Base-by-base conservation (phyloP, 2,329 filamentous ascomycete species). In the Emericellopsis atlantica region DNA sequence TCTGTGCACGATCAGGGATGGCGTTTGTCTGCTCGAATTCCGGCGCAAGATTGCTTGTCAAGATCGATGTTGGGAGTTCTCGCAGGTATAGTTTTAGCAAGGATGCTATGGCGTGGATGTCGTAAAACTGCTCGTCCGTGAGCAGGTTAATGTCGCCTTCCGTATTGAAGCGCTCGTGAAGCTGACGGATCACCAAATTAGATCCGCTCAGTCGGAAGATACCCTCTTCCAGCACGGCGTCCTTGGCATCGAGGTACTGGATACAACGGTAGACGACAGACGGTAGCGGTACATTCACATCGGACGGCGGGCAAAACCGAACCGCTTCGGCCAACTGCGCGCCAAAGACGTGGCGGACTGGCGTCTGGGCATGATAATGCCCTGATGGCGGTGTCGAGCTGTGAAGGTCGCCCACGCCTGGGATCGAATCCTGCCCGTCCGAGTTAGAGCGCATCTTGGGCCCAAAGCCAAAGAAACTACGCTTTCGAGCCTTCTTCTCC, bases 201-300 rank as follows among this genome's bases (percentile, higher is more conserved):
- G 90, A 96, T n/a, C 92, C 92, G 58, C 89, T 96, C 34, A 98
- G 70, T 40, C 92, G 80, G 70, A 98, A 98, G 34, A 98, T 95
- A 35, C 92, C 92, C 60, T 98, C 92, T 58, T 98, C 92, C 6
- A 70, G 71, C 37, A 82, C 72, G 10, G 89, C 92, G 46, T 84
- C 78, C 64, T 89, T 89, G 6, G 77, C 74, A 48, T 86, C 82
- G 15, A 98, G 72, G 58, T 95, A 98, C 58, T 96, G 86, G 46
- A 98, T 84, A 55, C 88, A 95, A 43, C 92, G 81, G 62, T 93
- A 98, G 8, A 96, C 86, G 3, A 98, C 92, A 6, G 90, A 85
- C 1, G 92, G 92, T 23, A 98, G 66, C 23, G 84, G 80, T 6
- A 87, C 78, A 45, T 79, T 75, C 36, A 85, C 70, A 43, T 87